Evolutionary conservation across 2,329 filamentous ascomycete species (phyloP).

Genomic region (Xylaria sp.): DNA sequence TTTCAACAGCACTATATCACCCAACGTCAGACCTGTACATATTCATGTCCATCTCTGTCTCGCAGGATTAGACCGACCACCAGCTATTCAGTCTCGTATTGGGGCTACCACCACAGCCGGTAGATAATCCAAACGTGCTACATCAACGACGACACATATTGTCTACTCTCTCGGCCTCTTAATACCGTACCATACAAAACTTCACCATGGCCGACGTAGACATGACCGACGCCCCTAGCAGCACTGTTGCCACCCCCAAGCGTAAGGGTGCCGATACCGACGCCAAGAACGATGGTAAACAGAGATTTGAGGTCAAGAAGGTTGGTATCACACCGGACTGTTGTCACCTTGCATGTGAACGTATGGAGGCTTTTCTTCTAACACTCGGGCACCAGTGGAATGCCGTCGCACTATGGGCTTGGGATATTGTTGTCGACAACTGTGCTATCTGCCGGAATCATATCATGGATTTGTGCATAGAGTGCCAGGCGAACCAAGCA

Average conservation of each 20-base stretch:
- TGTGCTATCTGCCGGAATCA: constrained; percentile 99
- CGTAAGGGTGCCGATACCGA: constrained; percentile 52
- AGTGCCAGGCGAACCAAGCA: constrained; percentile 98
- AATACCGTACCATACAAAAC: not conserved
- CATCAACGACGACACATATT: not conserved
- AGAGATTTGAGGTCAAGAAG: constrained; percentile 99
- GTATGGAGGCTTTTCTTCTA: constrained; percentile 13
- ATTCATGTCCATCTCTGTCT: not conserved
- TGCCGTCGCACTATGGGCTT: constrained; percentile 96
- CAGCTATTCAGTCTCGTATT: not conserved
- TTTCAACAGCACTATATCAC: not conserved
- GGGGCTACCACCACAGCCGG: not conserved
- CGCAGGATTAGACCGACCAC: not conserved
- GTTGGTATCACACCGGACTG: constrained; percentile 52
- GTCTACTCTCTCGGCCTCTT: not conserved
- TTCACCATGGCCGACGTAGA: constrained; percentile 87
- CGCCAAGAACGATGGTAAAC: constrained; percentile 73
- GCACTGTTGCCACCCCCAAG: constrained; percentile 58
- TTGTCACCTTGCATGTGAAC: not conserved
- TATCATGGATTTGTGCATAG: constrained; percentile 99
- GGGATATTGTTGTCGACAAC: constrained; percentile 99
- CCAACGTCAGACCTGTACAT: not conserved
- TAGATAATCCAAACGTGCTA: constrained; percentile 6
- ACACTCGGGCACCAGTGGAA: constrained; percentile 74
- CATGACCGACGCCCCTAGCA: constrained; percentile 83